Percentiles rank a stretch among this genome's conserved stretches.
These are phyloP conservation scores for Scopulariopsis brevicaulis DNA, from an alignment of 2,329 filamentous ascomycete species.

Conservation along the genomic window DNA sequence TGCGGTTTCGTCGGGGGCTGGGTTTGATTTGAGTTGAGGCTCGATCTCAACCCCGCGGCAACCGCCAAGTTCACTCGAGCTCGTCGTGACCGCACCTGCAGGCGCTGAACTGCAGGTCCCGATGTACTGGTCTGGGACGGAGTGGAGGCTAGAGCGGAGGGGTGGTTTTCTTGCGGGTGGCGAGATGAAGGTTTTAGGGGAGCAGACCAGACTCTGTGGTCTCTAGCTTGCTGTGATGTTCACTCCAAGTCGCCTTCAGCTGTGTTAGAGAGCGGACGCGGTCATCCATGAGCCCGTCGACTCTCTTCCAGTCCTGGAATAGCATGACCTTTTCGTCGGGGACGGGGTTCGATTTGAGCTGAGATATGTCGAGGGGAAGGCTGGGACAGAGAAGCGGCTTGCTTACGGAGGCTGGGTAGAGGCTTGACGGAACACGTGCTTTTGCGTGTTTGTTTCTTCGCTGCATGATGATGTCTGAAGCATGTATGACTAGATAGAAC, in stretches of 20 bases:
- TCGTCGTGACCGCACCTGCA: too few relatives aligned
- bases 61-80: too few relatives aligned
- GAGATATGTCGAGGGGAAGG: too few relatives aligned
- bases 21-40: conserved; percentile 52
- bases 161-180: background rate
- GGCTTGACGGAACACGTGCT: background rate
- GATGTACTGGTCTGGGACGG: too few relatives aligned
- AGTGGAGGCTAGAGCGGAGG: too few relatives aligned
- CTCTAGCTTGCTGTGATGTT: conserved; percentile 2
- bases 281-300: conserved; percentile 64
- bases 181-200: too few relatives aligned
- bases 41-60: too few relatives aligned
- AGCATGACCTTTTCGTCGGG: conserved; percentile 78
- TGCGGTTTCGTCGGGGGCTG: conserved; percentile 79
- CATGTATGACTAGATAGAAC: background rate
- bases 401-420: background rate
- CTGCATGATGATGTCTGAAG: background rate
- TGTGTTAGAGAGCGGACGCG: conserved; percentile 55
- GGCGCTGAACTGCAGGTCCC: too few relatives aligned
- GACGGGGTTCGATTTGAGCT: too few relatives aligned
- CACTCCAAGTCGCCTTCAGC: conserved; percentile 74
- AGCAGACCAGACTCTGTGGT: conserved; percentile 19
- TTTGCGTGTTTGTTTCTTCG: background rate
- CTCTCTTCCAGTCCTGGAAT: conserved; percentile 73
- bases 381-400: too few relatives aligned